phyloP scores from a whole-genome alignment of 345 rosid genomes.

The Euphorbia lathyris region DNA sequence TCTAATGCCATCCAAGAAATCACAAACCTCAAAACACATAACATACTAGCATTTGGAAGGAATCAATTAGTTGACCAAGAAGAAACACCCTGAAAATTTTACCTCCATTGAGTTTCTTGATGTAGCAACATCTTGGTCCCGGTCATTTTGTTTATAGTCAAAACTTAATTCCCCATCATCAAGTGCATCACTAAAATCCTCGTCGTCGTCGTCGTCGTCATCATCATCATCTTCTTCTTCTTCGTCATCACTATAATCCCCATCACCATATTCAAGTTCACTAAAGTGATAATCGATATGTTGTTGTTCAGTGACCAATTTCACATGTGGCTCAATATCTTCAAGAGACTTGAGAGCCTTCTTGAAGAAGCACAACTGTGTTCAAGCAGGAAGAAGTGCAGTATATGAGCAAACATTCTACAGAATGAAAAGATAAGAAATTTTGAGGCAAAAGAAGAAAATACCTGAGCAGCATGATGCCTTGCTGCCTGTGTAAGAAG shows the following conservation, averaged over 20 bases:
- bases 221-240: constrained; percentile 38
- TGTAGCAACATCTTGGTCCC: constrained; percentile 43
- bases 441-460: constrained; percentile 1
- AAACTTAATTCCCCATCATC: constrained; percentile 87
- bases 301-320: constrained; percentile 59
- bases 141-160: constrained; percentile 54
- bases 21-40: not conserved
- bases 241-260: constrained; percentile 47
- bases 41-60: not conserved
- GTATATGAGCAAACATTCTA: constrained; percentile 14
- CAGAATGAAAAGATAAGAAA: not conserved
- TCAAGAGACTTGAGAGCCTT: constrained; percentile 85
- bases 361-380: constrained; percentile 73
- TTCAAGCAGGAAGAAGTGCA: constrained; percentile 16
- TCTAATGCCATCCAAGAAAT: not conserved
- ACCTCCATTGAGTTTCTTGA: constrained; percentile 62
- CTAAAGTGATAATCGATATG: constrained; percentile 80
- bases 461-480: constrained; percentile 98
- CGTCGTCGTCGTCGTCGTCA: constrained; percentile 1
- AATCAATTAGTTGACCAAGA: not conserved
- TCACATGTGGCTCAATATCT: constrained; percentile 71
- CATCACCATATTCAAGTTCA: constrained; percentile 64
- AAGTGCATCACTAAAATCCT: constrained; percentile 33
- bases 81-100: constrained; percentile 18
- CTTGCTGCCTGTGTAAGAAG: constrained; percentile 92